phyloP scores from a whole-genome alignment of 2,329 filamentous ascomycete species.

The Purpureocillium lavendulum region DNA sequence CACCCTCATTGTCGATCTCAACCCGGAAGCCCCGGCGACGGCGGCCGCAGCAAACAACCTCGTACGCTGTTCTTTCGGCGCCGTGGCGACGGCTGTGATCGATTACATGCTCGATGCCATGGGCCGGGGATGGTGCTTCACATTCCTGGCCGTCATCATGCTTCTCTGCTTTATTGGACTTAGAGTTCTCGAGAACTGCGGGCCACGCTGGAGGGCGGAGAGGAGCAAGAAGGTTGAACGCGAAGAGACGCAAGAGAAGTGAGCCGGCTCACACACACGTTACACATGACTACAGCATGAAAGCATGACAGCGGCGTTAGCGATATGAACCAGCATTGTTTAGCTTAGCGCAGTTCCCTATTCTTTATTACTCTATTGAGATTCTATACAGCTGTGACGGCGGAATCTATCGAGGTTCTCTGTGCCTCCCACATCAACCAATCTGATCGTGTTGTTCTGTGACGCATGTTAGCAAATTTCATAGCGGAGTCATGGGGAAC shows the following conservation, averaged over 20 bases:
- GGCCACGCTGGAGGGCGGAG: slow-evolving; percentile 41
- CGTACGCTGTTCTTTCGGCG: slow-evolving; percentile 52
- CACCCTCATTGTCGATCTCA: slow-evolving; percentile 55
- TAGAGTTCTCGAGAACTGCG: slow-evolving; percentile 38
- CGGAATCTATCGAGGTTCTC: slow-evolving; percentile 58
- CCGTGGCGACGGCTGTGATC: slow-evolving; percentile 50
- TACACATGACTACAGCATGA: background rate
- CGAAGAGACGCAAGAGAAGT: slow-evolving; percentile 1
- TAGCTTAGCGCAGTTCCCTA: background rate
- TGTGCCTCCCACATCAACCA: slow-evolving; percentile 94
- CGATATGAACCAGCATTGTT: background rate
- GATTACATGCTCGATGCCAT: slow-evolving; percentile 47
- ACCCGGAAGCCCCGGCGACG: slow-evolving; percentile 51
- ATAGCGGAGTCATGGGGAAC: background rate
- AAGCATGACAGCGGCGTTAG: slow-evolving; percentile 9
- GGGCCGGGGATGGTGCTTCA: slow-evolving; percentile 56
- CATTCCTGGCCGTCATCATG: slow-evolving; percentile 45
- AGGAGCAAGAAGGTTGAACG: slow-evolving; percentile 25
- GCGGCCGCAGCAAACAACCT: slow-evolving; percentile 58
- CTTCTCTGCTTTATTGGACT: slow-evolving; percentile 39
- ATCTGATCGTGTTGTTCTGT: slow-evolving; percentile 85
- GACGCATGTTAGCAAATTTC: background rate
- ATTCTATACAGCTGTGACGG: slow-evolving; percentile 41
- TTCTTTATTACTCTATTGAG: background rate
- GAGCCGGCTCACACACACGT: background rate